Base-by-base conservation (phyloP, 495 filamentous ascomycete genomes). In the Penicillium pancosmium region DNA sequence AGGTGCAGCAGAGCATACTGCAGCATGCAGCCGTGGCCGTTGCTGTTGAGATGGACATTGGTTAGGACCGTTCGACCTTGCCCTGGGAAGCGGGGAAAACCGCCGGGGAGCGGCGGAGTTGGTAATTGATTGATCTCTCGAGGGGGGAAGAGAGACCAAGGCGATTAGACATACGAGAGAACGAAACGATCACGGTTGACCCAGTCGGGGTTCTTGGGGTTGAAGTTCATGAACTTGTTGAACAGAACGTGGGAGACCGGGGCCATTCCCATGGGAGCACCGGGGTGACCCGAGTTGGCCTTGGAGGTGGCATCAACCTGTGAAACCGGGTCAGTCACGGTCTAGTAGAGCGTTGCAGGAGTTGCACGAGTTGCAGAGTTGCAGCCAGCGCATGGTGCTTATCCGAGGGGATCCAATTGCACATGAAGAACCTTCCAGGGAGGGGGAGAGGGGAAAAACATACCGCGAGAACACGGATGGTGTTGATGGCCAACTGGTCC, bases 251-350 rank as follows among this genome's bases (percentile, higher is more conserved):
- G 94, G 76, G 94, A 86, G 68, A 93, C 86, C 48, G 95, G 94
- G 69, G 94, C 94, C 94, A 98, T 91, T 80, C 93, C 93, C 93
- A 99, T 99, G 66, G 94, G 94, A 68, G 94, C 94, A 83, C 94
- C 94, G 73, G 94, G 94, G 81, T 99, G 94, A 71, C 94, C 94
- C 64, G 93, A 97, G 83, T 98, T 98, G 69, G 93, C 91, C 73
- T 89, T 86, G 75, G 88, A 87, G 73, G 92, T 96, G 72, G 93
- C 95, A 97, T 99, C 94, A 82, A 92, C 89, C 94, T 98, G 68
- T 56, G 65, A 41, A 58, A 54, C 6, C 13, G 10, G 23, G 41
- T 67, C 35, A 63, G 58, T 15, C 61, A 64, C 34, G 56, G 56
- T n/a, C 61, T 63, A 54, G 53, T 55, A 63, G 57, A 44, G 52